These are phyloP conservation scores for Ophiostoma novo-ulmi DNA, from an alignment of 2,329 filamentous ascomycete genomes.

Conservation along the genomic window DNA sequence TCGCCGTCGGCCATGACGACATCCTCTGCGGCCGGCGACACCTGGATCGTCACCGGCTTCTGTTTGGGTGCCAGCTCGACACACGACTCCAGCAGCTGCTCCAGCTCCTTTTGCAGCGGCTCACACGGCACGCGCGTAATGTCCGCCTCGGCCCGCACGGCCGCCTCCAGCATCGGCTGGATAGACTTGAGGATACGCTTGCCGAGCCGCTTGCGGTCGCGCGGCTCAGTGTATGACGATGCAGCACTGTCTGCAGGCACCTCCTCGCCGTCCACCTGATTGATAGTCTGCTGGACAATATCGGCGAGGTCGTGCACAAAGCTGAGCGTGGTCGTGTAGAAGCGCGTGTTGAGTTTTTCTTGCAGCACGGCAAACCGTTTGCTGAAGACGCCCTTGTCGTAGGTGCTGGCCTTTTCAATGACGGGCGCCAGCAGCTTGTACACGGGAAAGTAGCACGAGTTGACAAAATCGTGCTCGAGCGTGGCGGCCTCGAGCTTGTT, in stretches of 20 bases:
- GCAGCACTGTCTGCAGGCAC: slow-evolving; percentile 30
- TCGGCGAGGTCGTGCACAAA: slow-evolving; percentile 55
- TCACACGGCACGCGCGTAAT: slow-evolving; percentile 66
- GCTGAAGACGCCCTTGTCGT: slow-evolving; percentile 60
- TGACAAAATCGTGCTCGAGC: slow-evolving; percentile 71
- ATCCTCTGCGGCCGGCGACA: slow-evolving; percentile 35
- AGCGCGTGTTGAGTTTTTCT: slow-evolving; percentile 48
- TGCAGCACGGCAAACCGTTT: slow-evolving; percentile 48
- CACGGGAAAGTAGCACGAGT: slow-evolving; percentile 88
- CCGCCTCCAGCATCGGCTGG: slow-evolving; percentile 70
- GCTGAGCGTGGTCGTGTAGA: slow-evolving; percentile 53
- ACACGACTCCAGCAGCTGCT: slow-evolving; percentile 64
- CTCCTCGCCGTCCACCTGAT: slow-evolving; percentile 26
- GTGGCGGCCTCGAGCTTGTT: slow-evolving; percentile 72
- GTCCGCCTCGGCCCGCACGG: slow-evolving; percentile 75
- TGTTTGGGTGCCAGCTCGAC: slow-evolving; percentile 47
- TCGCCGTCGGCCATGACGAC: slow-evolving; percentile 50
- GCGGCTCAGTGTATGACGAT: slow-evolving; percentile 56
- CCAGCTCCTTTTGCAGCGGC: slow-evolving; percentile 65
- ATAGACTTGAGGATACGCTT: slow-evolving; percentile 84
- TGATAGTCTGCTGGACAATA: slow-evolving; percentile 50
- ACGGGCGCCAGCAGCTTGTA: slow-evolving; percentile 70
- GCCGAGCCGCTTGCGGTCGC: slow-evolving; percentile 76
- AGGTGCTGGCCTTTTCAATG: slow-evolving; percentile 67
- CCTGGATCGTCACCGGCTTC: slow-evolving; percentile 32